A percentile compares a stretch with the other conserved stretches of the same genome.
Conservation (phyloP, 2,329 filamentous ascomycete species). For the Fulvia fulva region DNA sequence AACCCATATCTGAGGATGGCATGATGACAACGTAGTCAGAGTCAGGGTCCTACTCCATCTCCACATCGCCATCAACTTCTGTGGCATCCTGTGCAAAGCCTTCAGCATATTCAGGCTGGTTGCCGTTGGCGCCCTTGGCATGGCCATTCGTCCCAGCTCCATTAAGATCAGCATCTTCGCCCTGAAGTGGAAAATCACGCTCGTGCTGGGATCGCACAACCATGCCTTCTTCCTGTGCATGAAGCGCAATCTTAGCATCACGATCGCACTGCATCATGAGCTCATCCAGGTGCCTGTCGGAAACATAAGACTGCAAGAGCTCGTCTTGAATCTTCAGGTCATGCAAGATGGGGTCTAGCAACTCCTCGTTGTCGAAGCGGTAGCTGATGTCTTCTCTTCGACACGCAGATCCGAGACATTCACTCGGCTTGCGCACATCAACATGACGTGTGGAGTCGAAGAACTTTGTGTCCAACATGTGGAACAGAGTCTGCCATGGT, state of each 20-base stretch:
- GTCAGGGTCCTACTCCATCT: slow-evolving; percentile 2
- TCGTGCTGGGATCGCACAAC: neutral
- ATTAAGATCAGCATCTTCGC: neutral
- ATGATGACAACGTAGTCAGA: neutral
- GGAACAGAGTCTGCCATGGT: slow-evolving; percentile 47
- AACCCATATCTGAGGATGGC: neutral
- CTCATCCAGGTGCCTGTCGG: slow-evolving; percentile 64
- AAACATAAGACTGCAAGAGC: slow-evolving; percentile 59
- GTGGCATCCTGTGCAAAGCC: neutral
- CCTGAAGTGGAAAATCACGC: neutral
- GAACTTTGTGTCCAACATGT: slow-evolving; percentile 17
- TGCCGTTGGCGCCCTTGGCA: neutral
- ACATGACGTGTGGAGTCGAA: slow-evolving; percentile 16
- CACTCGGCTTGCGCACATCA: slow-evolving; percentile 26
- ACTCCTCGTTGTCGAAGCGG: slow-evolving; percentile 50
- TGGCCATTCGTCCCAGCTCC: neutral
- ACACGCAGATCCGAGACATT: slow-evolving; percentile 50
- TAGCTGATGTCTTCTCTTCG: slow-evolving; percentile 58
- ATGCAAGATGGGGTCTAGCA: slow-evolving; percentile 63
- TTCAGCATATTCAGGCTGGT: neutral
- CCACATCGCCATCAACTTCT: slow-evolving; percentile 1
- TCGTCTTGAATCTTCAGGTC: slow-evolving; percentile 72
- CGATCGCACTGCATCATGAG: slow-evolving; percentile 53
- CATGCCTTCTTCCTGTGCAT: slow-evolving; percentile 3
- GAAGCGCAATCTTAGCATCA: neutral